phyloP scores from a whole-genome alignment of 1,284 basidiomycete genomes.

The Leccinum angustisporum region DNA sequence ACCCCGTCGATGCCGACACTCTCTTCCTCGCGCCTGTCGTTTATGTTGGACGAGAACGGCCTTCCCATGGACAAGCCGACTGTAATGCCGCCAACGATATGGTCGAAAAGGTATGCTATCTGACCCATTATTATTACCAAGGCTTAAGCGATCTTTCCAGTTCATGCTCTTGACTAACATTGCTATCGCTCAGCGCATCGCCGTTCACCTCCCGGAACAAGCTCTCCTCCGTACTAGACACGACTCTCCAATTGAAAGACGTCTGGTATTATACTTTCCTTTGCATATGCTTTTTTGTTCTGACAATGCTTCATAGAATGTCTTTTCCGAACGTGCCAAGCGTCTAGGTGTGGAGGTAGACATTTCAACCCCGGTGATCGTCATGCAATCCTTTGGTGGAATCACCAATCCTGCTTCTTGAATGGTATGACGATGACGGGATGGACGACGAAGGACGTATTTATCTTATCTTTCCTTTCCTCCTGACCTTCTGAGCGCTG shows the following conservation, averaged over 20 bases:
- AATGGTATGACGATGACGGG: conserved; percentile 39
- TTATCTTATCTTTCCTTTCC: not conserved
- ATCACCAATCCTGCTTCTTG: conserved; percentile 75
- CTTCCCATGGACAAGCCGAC: no score
- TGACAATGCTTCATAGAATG: conserved; percentile 49
- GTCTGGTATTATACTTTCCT: conserved; percentile 55
- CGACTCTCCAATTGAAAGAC: conserved; percentile 88
- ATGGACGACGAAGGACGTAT: conserved; percentile 3
- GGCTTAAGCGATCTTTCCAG: conserved; percentile 38
- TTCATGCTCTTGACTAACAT: conserved; percentile 95
- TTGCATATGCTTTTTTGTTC: not conserved
- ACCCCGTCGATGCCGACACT: no score
- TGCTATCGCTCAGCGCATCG: conserved; percentile 89
- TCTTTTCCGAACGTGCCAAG: conserved; percentile 77
- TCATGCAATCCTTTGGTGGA: conserved; percentile 82
- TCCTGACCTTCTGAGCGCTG: not conserved
- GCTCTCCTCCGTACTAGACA: conserved; percentile 89
- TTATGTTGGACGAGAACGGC: no score
- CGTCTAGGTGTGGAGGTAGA: conserved; percentile 86
- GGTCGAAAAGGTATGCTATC: conserved; percentile 77
- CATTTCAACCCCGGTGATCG: conserved; percentile 71
- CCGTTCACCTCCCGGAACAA: conserved; percentile 92
- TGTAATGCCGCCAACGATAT: conserved; percentile 66
- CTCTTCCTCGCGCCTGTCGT: no score
- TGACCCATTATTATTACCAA: not conserved